A percentile compares a stretch with the other conserved stretches of the same genome.
phyloP scores from a whole-genome alignment of 2,329 filamentous ascomycete genomes.

The Fusarium sp. region DNA sequence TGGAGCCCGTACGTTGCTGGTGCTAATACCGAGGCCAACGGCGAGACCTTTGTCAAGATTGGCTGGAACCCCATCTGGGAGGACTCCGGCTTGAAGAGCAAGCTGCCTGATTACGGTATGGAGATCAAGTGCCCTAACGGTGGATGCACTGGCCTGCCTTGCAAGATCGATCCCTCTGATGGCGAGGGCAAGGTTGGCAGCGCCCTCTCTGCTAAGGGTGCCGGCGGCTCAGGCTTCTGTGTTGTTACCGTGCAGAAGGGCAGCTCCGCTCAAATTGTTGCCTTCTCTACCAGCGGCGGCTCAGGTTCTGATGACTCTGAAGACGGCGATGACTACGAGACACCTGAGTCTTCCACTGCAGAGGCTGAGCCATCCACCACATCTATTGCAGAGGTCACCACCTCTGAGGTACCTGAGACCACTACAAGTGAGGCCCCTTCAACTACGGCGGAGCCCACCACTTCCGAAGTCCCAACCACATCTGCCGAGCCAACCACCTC shows the following conservation, averaged over 20 bases:
- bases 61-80: conserved; percentile 85
- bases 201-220: conserved; percentile 68
- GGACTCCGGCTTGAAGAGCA: conserved; percentile 66
- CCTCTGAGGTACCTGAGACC: conserved; percentile 24
- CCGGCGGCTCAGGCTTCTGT: conserved; percentile 79
- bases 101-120: conserved; percentile 76
- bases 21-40: conserved; percentile 76
- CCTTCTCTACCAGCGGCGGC: conserved; percentile 64
- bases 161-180: conserved; percentile 76
- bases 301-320: conserved; percentile 41
- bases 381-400: conserved; percentile 34
- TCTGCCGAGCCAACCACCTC: conserved; percentile 25
- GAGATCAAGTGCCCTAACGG: conserved; percentile 78
- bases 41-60: conserved; percentile 81
- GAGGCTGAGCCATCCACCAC: conserved; percentile 46
- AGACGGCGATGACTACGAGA: conserved; percentile 36
- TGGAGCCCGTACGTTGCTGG: conserved; percentile 85
- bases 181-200: conserved; percentile 73
- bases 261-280: conserved; percentile 76
- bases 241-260: conserved; percentile 82
- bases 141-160: conserved; percentile 81
- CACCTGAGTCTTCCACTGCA: conserved; percentile 26
- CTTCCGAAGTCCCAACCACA: conserved; percentile 37
- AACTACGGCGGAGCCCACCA: conserved; percentile 36
- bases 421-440: conserved; percentile 44